Base-by-base conservation (phyloP, 169 alveolate genomes). In the Plasmodium knowlesi region DNA sequence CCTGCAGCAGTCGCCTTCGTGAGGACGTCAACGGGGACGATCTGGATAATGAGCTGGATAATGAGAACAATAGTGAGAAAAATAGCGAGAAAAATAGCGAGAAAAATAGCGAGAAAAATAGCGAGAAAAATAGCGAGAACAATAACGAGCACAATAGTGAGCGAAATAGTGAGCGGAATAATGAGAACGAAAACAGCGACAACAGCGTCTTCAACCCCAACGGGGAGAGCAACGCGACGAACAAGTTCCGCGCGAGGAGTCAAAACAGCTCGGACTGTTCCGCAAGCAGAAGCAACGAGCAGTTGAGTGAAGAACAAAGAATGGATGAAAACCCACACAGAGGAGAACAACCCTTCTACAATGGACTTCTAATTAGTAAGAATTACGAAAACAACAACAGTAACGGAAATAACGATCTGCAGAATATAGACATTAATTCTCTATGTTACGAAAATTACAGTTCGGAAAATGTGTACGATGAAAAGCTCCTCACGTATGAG, bases 401-500 rank as follows among this genome's bases (percentile, higher is more conserved):
- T 30, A 72, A 22, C 46, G 39, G 37, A 16, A 30, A 25, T 30
- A 72, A 22, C 46, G 39, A 53, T 53, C 88, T 70, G 19, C 28
- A 50, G 3, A 86, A 76, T 30, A 32, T 73, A 34, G 93, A 78
- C 30, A 30, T 89, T 14, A 81, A 80, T 79, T 80, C 82, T 12
- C 34, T 89, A 28, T 39, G 46, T 50, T 89, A 89, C 83, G 94
- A 89, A 39, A 41, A 34, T 61, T 14, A 25, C 34, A 70, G 70
- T 12, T 54, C 81, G 9, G 93, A 74, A 53, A 86, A 73, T 76
- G 0, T 25, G 19, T 37, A 39, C 16, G 85, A 79, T 80, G 90
- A 79, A 16, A 37, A 78, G 50, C 72, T 89, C 78, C 61, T 32
- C 54, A 61, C 89, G 46, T 37, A 81, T 79, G 94, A 80, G 73